These are phyloP conservation scores for Solanum etuberosum DNA, from an alignment of 257 asterid species.

Conservation along the genomic window DNA sequence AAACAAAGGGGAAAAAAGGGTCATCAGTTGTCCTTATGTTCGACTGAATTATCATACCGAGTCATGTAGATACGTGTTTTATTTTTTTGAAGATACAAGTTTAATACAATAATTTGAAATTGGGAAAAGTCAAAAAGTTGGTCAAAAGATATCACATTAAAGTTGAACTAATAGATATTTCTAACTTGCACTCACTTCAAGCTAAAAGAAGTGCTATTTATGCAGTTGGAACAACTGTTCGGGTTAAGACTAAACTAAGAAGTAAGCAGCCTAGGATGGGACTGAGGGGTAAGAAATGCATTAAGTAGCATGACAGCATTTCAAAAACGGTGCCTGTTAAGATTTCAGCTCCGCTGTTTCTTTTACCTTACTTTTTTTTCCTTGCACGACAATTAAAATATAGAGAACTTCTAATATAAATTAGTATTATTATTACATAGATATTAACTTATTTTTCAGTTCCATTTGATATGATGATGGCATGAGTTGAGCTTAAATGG, in stretches of 20 bases:
- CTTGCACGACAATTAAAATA: not conserved
- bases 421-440: not conserved
- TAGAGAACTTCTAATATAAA: not conserved
- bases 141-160: not conserved
- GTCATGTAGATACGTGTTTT: not conserved
- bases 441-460: not conserved
- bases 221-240: not conserved
- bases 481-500: not conserved
- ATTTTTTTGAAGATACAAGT: not conserved
- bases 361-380: not conserved
- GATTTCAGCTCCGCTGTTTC: not conserved
- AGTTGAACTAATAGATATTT: not conserved
- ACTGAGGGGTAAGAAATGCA: not conserved
- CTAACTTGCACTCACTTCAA: not conserved
- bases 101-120: not conserved
- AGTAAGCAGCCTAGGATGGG: not conserved
- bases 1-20: not conserved
- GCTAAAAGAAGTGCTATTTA: not conserved
- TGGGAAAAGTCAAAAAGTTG: not conserved
- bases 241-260: not conserved
- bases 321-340: not conserved
- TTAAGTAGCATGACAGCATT: not conserved
- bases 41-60: not conserved
- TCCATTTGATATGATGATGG: not conserved
- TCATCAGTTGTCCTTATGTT: not conserved